Conservation (phyloP, 2,329 filamentous ascomycete species). For the Fusarium sp. region DNA sequence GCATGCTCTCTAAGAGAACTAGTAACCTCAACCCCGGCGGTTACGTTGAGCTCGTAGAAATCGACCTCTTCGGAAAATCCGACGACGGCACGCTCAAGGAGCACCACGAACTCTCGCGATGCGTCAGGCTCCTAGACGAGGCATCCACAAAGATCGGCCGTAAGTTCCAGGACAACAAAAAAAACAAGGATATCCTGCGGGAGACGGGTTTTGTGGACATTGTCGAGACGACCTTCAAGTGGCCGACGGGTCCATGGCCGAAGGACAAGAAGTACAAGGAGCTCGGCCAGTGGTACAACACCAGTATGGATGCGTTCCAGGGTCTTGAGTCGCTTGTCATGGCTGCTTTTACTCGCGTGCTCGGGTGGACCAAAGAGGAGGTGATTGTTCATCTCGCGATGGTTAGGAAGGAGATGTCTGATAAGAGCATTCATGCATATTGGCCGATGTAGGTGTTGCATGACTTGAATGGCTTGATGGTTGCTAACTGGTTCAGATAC, state of each 20-base stretch:
- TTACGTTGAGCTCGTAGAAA: slow-evolving; percentile 27
- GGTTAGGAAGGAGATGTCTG: slow-evolving; percentile 28
- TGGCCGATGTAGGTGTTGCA: slow-evolving; percentile 20
- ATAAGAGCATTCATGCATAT: slow-evolving; percentile 33
- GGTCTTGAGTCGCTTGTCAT: slow-evolving; percentile 17
- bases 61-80: slow-evolving; percentile 24
- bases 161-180: slow-evolving; percentile 26
- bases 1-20: not conserved
- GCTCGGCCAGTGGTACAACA: slow-evolving; percentile 26
- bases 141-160: slow-evolving; percentile 26
- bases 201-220: slow-evolving; percentile 25
- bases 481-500: slow-evolving; percentile 12
- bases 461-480: fast-evolving
- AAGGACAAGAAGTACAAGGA: slow-evolving; percentile 29
- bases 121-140: slow-evolving; percentile 14
- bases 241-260: slow-evolving; percentile 33
- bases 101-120: slow-evolving; percentile 9
- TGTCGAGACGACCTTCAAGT: slow-evolving; percentile 29
- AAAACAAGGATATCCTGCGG: slow-evolving; percentile 26
- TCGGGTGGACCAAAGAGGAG: slow-evolving; percentile 24
- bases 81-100: slow-evolving; percentile 22
- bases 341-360: slow-evolving; percentile 24
- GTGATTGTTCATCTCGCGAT: slow-evolving; percentile 14
- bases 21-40: slow-evolving; percentile 31
- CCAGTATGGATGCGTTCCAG: slow-evolving; percentile 24